Evolutionary conservation across 2,329 filamentous ascomycete species (phyloP).

Genomic region (Diplodia intermedia): DNA sequence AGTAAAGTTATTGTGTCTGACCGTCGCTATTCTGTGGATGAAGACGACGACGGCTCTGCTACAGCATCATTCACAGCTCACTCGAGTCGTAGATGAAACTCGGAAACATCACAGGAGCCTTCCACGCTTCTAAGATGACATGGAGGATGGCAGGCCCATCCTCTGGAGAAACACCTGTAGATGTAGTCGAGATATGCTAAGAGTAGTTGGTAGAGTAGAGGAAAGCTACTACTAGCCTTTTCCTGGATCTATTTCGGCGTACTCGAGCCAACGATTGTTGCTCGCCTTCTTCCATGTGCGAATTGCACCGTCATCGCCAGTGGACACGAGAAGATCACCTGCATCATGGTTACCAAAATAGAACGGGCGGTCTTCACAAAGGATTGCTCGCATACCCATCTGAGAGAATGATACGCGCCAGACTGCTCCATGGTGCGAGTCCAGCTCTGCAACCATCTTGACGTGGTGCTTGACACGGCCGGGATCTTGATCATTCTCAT

Average conservation of each 20-base stretch:
- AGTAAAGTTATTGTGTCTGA: background rate
- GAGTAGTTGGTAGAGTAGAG: background rate
- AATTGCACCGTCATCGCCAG: slow-evolving; percentile 74
- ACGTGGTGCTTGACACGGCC: slow-evolving; percentile 71
- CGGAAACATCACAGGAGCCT: slow-evolving; percentile 8
- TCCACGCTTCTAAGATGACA: slow-evolving; percentile 12
- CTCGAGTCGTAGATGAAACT: background rate
- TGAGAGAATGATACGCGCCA: slow-evolving; percentile 75
- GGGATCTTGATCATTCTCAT: slow-evolving; percentile 64
- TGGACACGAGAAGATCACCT: slow-evolving; percentile 76
- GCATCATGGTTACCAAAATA: slow-evolving; percentile 50
- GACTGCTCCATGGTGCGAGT: slow-evolving; percentile 72
- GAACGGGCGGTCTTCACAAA: background rate
- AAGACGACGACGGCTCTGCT: background rate
- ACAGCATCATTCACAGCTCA: background rate
- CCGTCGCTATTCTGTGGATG: background rate
- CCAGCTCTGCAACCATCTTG: slow-evolving; percentile 70
- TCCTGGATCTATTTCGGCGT: slow-evolving; percentile 53
- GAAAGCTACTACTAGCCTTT: slow-evolving; percentile 19
- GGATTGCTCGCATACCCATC: slow-evolving; percentile 46
- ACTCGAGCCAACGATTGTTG: slow-evolving; percentile 57
- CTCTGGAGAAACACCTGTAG: slow-evolving; percentile 4
- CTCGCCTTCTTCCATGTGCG: slow-evolving; percentile 59
- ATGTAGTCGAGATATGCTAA: slow-evolving; percentile 20
- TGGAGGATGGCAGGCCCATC: background rate